Base-by-base conservation (phyloP, 1,284 basidiomycete genomes). In the Boletellus sp. region DNA sequence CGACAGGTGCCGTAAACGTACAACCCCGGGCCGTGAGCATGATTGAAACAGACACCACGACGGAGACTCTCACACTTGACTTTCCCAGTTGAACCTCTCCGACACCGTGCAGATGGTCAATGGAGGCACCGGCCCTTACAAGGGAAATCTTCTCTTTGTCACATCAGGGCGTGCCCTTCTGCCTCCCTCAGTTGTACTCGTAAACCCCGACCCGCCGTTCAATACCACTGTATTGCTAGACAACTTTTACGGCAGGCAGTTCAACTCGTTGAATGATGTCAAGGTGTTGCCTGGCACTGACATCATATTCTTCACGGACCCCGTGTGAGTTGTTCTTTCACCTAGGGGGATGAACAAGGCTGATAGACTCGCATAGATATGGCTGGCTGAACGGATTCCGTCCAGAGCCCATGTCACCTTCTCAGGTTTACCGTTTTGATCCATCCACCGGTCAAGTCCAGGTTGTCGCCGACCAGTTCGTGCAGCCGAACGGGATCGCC, bases 241-340 rank as follows among this genome's bases (percentile, higher is more conserved):
- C 71, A 89, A 86, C 68, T 85, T 75, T 63, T 86, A 79, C 59
- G 89, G 89, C 4, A 74, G 86, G 10, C 87, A 91, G 61, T 93
- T 91, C 72, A 90, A 88, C 70, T 87, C 87, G 2, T 69, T 91
- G 48, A 91, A 92, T 65, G 90, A 93, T 62, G 72, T 86, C 52
- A 89, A 86, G 60, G 73, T 91, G 4, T 85, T 89, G 54, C 85
- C 85, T 0, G 82, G 75, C 47, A 80, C 79, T 16, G 79, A 77
- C 44, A 62, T 89, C 11, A 19, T 65, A 1, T 89, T 83, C 69
- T 89, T 89, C 69, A 87, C 84, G 0, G 19, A 79, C 62, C 75
- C 78, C 7, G 73, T 69, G 81, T 89, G 59, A 37, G 80, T 74
- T 18, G 2, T 36, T 32, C 30, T 13, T 4, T 3, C 4, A 6